Evolutionary conservation across 495 filamentous ascomycete genomes (phyloP).

Genomic region (Schizothecium vesticola): DNA sequence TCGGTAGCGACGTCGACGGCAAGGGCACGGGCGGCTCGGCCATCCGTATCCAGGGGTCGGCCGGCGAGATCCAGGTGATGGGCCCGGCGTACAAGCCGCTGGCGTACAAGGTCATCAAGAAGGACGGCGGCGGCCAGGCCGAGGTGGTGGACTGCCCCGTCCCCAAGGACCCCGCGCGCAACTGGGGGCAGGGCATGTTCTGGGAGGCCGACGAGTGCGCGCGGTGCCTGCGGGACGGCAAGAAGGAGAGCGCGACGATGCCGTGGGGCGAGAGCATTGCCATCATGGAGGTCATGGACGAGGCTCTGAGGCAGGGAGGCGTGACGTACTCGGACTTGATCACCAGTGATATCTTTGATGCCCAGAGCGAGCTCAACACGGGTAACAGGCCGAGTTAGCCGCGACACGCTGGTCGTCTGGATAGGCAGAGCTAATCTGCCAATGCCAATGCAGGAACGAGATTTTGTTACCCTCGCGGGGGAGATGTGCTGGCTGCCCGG

Average conservation of each 20-base stretch:
- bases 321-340: constrained; percentile 77
- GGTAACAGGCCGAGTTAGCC: constrained; percentile 26
- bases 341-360: constrained; percentile 67
- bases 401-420: not conserved
- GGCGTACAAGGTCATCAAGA: constrained; percentile 55
- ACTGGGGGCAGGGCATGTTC: constrained; percentile 78
- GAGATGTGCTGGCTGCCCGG: not conserved
- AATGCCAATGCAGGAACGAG: not conserved
- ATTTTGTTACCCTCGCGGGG: not conserved
- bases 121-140: constrained; percentile 39
- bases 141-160: constrained; percentile 60
- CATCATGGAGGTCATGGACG: constrained; percentile 94
- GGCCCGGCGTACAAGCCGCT: constrained; percentile 67
- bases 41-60: constrained; percentile 77
- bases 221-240: constrained; percentile 75
- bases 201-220: constrained; percentile 93
- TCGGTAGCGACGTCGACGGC: constrained; percentile 61
- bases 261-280: constrained; percentile 78
- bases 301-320: constrained; percentile 70
- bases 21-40: constrained; percentile 58
- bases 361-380: constrained; percentile 48
- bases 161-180: constrained; percentile 45
- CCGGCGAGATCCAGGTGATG: constrained; percentile 81
- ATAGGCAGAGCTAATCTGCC: not conserved
- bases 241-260: constrained; percentile 67